These are phyloP conservation scores for Mimosa bimucronata DNA, from an alignment of 306 rosid genomes.

Conservation along the genomic window DNA sequence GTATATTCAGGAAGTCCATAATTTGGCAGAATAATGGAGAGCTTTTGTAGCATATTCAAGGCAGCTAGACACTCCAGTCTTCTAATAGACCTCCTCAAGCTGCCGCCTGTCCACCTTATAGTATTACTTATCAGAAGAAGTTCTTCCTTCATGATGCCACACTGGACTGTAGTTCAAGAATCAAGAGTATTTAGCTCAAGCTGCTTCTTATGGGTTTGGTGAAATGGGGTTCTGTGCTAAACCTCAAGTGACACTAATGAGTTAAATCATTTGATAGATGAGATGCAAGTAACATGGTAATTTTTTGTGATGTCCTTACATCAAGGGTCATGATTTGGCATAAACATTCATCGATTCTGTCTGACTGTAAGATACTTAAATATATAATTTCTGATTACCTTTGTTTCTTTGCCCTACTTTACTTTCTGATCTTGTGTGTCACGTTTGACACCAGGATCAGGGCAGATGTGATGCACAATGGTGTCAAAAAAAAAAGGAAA, in stretches of 20 bases:
- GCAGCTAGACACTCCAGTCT: no score
- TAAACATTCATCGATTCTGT: slow-evolving; percentile 20
- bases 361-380: slow-evolving; percentile 10
- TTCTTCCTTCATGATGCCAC: neutral
- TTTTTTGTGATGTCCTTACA: neutral
- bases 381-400: slow-evolving; percentile 22
- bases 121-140: neutral
- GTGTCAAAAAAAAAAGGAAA: neutral
- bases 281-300: neutral
- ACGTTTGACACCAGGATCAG: neutral
- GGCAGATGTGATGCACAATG: neutral
- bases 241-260: neutral
- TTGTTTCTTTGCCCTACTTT: slow-evolving; percentile 19
- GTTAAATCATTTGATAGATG: neutral
- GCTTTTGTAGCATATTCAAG: no score
- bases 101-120: neutral
- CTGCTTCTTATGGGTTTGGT: neutral
- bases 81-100: no score
- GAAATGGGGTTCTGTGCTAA: neutral
- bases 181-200: neutral
- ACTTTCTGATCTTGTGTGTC: slow-evolving; percentile 16
- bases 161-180: neutral
- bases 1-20: no score
- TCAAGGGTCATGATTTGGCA: slow-evolving; percentile 5
- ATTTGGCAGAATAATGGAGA: no score